Conservation (phyloP, 2,329 filamentous ascomycete genomes). For the Botrytis medusae region DNA sequence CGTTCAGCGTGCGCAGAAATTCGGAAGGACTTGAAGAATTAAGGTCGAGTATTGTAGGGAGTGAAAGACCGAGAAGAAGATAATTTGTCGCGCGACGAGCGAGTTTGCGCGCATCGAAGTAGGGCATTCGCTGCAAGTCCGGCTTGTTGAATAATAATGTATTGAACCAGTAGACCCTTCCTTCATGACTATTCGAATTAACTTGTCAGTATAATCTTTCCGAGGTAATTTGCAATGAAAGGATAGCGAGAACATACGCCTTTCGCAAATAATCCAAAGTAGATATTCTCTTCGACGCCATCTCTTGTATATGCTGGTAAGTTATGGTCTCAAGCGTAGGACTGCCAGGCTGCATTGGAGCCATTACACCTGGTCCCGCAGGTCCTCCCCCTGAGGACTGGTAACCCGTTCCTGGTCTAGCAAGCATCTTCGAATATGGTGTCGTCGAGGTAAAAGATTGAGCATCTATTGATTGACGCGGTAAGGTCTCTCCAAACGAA, state of each 20-base stretch:
- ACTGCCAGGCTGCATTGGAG: slow-evolving; percentile 33
- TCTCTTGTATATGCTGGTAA: slow-evolving; percentile 72
- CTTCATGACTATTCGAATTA: slow-evolving; percentile 70
- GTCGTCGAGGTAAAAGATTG: slow-evolving; percentile 34
- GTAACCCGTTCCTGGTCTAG: slow-evolving; percentile 34
- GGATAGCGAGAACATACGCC: slow-evolving; percentile 60
- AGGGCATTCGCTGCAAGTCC: slow-evolving; percentile 79
- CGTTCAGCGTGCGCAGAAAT: slow-evolving; percentile 82
- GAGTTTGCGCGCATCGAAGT: slow-evolving; percentile 80
- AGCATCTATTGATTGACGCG: slow-evolving; percentile 13
- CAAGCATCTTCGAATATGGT: slow-evolving; percentile 39
- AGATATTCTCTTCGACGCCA: slow-evolving; percentile 87
- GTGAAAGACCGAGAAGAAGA: slow-evolving; percentile 85
- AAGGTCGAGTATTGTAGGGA: slow-evolving; percentile 86
- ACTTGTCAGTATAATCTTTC: slow-evolving; percentile 7
- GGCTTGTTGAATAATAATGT: slow-evolving; percentile 86
- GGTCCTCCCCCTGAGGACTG: slow-evolving; percentile 27
- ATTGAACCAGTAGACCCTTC: slow-evolving; percentile 97
- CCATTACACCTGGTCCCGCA: slow-evolving; percentile 28
- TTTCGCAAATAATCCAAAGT: slow-evolving; percentile 91
- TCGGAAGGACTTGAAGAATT: slow-evolving; percentile 77
- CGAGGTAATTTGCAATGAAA: not conserved
- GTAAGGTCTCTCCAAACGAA: slow-evolving; percentile 11
- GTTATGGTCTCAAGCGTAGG: slow-evolving; percentile 41
- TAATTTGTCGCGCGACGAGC: slow-evolving; percentile 91